Conservation (phyloP, 768 basidiomycete species). For the Psilocybe sp. region DNA sequence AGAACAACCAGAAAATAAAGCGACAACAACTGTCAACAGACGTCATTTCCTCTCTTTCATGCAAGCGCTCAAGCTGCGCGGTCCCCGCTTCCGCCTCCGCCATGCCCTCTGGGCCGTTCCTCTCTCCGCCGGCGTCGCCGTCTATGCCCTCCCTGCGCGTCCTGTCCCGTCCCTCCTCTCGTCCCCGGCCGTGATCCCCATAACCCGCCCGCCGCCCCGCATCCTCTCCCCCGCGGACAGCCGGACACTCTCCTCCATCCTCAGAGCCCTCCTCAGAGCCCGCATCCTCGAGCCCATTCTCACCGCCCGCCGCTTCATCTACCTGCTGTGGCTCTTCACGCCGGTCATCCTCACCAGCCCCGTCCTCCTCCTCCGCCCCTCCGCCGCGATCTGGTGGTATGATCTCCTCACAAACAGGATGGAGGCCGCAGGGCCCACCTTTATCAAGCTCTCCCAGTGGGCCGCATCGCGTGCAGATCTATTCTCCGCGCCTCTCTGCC, state of each 20-base stretch:
- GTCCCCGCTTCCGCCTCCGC: slow-evolving; percentile 21
- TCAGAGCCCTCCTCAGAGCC: slow-evolving; percentile 47
- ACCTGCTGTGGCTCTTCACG: slow-evolving; percentile 78
- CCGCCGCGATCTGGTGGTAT: slow-evolving; percentile 94
- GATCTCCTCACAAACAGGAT: slow-evolving; percentile 82
- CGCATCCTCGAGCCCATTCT: slow-evolving; percentile 82
- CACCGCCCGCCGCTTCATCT: slow-evolving; percentile 79
- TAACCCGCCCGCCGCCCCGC: slow-evolving; percentile 19
- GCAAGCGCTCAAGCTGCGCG: slow-evolving; percentile 5
- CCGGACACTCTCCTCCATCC: slow-evolving; percentile 30
- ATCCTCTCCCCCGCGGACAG: slow-evolving; percentile 60
- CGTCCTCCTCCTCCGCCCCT: slow-evolving; percentile 72
- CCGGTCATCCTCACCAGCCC: slow-evolving; percentile 85
- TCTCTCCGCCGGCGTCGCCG: slow-evolving; percentile 48
- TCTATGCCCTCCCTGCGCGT: slow-evolving; percentile 43
- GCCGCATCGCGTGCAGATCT: slow-evolving; percentile 93
- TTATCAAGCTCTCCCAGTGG: slow-evolving; percentile 99
- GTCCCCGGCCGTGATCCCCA: slow-evolving; percentile 40
- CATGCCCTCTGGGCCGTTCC: slow-evolving; percentile 55
- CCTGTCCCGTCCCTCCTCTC: slow-evolving; percentile 41
- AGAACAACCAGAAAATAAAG: slow-evolving; percentile 17
- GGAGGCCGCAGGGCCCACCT: slow-evolving; percentile 94
- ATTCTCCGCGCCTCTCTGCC: slow-evolving; percentile 85
- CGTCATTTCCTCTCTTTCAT: slow-evolving; percentile 16
- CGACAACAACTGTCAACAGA: slow-evolving; percentile 30